Base-by-base conservation (phyloP, 257 asterid genomes). In the Galeopsis tetrahit region DNA sequence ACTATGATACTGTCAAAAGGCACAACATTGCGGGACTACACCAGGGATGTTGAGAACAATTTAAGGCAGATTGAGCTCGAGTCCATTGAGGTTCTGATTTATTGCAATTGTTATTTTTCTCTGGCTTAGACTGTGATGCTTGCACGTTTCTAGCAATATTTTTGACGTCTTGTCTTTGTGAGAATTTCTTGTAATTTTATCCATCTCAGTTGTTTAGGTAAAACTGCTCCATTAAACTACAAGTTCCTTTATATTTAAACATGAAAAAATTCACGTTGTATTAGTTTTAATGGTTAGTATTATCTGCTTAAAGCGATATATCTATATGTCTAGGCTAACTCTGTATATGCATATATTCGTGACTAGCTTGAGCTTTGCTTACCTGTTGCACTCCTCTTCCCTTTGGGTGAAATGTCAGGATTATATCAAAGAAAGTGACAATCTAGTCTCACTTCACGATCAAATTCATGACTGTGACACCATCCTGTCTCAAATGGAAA, bases 351-450 rank as follows among this genome's bases (percentile, higher is more conserved):
- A 21, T 59, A 7, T 9, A 38, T 8, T 46, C 53, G 31, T 43
- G 42, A 63, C 65, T 51, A 8, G 42, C 53, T 80, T 63, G 39
- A 49, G 57, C 51, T 63, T 17, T 60, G 78, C 84, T 84, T 58
- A 59, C 66, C 15, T 33, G 28, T 71, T 71, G 56, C 42, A 34
- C 21, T 48, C 43, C 49, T 82, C 63, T 68, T 55, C 44, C 59
- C 59, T 46, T 43, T 55, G 59, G 28, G 34, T 79, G 59, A 10
- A 49, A 56, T 75, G 68, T 67, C 88, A 95, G 99, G 99, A 95
- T 79, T 95, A 95, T 82, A 92, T 95, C 7, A 88, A 90, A 82
- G 99, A 95, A 86, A 95, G 99, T 80, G 99, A 95, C 82, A 92
- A 92, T 87, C 79, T 95, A 51, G 88, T 95, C 71, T 92, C 98